Conservation (phyloP, 148 eudicot genomes). For the Chenopodium album region DNA sequence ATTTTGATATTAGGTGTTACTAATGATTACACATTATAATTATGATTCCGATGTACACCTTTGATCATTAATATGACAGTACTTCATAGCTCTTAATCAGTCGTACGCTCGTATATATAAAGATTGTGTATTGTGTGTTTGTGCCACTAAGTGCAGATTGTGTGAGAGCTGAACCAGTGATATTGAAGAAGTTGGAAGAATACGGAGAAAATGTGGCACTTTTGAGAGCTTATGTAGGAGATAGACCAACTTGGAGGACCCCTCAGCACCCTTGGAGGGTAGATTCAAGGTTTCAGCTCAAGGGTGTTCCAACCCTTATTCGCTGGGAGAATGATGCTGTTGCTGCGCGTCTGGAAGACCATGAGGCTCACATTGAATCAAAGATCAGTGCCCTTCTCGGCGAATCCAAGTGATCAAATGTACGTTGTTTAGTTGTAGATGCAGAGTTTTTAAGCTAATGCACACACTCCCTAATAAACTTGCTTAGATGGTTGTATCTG, state of each 20-base stretch:
- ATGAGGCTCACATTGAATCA: slow-evolving; percentile 70
- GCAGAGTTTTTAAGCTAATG: neutral
- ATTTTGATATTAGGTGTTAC: neutral
- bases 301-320: slow-evolving; percentile 79
- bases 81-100: neutral
- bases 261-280: slow-evolving; percentile 73
- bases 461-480: no score
- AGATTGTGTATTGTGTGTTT: no score
- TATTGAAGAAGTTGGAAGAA: slow-evolving; percentile 71
- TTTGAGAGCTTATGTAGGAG: slow-evolving; percentile 83
- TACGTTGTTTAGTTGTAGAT: neutral
- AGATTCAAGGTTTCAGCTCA: slow-evolving; percentile 67
- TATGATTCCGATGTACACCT: neutral
- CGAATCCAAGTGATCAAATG: neutral
- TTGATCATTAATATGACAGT: neutral
- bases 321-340: slow-evolving; percentile 66
- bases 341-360: slow-evolving; percentile 80
- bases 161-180: slow-evolving; percentile 94
- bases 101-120: neutral
- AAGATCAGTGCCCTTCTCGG: slow-evolving; percentile 58
- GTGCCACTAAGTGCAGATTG: slow-evolving; percentile 50
- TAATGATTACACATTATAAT: no score
- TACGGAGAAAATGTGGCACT: slow-evolving; percentile 51
- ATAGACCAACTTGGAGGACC: slow-evolving; percentile 90
- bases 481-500: neutral